Evolutionary conservation across 306 rosid species (phyloP).

Genomic region (Cyamopsis tetragonoloba): DNA sequence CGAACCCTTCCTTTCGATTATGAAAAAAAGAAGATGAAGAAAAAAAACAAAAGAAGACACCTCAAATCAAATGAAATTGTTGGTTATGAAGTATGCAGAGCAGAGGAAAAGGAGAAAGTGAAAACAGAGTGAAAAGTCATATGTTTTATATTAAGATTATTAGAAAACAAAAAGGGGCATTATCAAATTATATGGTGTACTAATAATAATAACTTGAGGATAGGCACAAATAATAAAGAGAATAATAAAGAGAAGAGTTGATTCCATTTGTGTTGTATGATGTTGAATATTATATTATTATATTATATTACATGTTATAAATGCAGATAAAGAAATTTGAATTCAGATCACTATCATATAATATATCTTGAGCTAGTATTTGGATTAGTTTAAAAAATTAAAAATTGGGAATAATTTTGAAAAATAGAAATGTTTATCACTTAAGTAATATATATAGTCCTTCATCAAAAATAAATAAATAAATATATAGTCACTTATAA

Average conservation of each 20-base stretch:
- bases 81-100: not conserved
- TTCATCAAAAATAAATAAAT: too few relatives aligned
- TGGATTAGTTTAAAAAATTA: too few relatives aligned
- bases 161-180: not conserved
- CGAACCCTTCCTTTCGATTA: too few relatives aligned
- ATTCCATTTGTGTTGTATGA: too few relatives aligned
- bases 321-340: not conserved
- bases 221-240: not conserved
- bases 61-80: not conserved
- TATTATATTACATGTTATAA: not conserved
- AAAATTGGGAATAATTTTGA: too few relatives aligned
- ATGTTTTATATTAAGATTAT: not conserved
- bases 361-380: too few relatives aligned
- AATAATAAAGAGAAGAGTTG: not conserved
- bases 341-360: too few relatives aligned
- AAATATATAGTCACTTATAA: too few relatives aligned
- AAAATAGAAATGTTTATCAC: too few relatives aligned
- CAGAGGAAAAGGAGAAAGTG: not conserved
- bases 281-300: too few relatives aligned
- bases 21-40: not conserved
- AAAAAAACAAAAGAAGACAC: not conserved
- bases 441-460: too few relatives aligned
- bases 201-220: not conserved
- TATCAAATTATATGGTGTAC: conserved; percentile 8
- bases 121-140: not conserved